phyloP scores from a whole-genome alignment of 345 rosid genomes.

The Gossypium rotundifolium region DNA sequence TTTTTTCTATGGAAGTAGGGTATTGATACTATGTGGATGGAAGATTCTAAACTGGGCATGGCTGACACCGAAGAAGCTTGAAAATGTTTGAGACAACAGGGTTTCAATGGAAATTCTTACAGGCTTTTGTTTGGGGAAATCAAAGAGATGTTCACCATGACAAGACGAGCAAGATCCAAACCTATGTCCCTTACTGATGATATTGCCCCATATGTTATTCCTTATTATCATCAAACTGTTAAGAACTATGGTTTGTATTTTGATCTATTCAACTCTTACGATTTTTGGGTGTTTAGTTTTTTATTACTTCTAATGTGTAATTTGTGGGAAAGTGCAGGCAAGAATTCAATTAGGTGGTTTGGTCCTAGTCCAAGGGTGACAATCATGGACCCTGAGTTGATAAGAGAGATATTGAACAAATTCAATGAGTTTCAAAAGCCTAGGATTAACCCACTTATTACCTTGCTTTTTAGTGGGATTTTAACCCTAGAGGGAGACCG shows the following conservation, averaged over 20 bases:
- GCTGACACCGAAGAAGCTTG: slow-evolving; percentile 41
- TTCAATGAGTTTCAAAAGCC: slow-evolving; percentile 36
- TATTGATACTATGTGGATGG: neutral
- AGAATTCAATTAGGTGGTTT: slow-evolving; percentile 36
- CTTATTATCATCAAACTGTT: slow-evolving; percentile 30
- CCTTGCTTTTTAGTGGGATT: slow-evolving; percentile 36
- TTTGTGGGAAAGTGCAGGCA: slow-evolving; percentile 23
- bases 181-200: slow-evolving; percentile 30
- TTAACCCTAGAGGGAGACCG: slow-evolving; percentile 33
- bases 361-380: slow-evolving; percentile 37
- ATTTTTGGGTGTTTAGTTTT: neutral
- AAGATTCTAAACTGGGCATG: slow-evolving; percentile 27
- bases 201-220: slow-evolving; percentile 31
- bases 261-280: neutral
- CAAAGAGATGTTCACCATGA: slow-evolving; percentile 31
- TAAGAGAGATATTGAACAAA: slow-evolving; percentile 29
- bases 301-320: neutral
- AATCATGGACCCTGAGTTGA: slow-evolving; percentile 36
- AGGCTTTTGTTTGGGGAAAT: slow-evolving; percentile 35
- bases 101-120: slow-evolving; percentile 36
- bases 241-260: slow-evolving; percentile 28
- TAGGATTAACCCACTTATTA: slow-evolving; percentile 14
- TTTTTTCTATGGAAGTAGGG: neutral
- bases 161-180: slow-evolving; percentile 26
- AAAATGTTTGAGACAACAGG: slow-evolving; percentile 37